phyloP scores from a whole-genome alignment of 1,284 basidiomycete genomes.

The Cryptococcus sp. region DNA sequence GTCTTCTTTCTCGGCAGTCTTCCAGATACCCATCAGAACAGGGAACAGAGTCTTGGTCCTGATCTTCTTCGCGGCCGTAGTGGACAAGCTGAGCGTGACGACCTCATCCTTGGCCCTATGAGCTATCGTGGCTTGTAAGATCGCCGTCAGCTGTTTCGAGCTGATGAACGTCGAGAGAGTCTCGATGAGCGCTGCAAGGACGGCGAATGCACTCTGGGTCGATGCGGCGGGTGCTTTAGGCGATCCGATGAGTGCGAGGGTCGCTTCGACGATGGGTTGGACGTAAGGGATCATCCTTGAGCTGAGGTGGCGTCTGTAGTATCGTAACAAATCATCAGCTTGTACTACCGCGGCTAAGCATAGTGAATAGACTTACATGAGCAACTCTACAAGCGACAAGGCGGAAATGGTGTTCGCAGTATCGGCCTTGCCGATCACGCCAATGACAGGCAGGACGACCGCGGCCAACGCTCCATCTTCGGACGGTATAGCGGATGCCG shows the following conservation, averaged over 20 bases:
- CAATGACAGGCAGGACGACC: conserved; percentile 63
- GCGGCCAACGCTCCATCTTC: conserved; percentile 68
- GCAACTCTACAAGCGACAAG: conserved; percentile 59
- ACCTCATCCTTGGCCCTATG: conserved; percentile 30
- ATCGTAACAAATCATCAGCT: background rate
- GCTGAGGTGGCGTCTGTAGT: conserved; percentile 67
- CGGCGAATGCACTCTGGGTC: conserved; percentile 29
- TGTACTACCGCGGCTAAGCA: background rate
- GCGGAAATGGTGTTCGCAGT: conserved; percentile 58
- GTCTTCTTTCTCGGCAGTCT: conserved; percentile 35
- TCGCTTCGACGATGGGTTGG: conserved; percentile 67
- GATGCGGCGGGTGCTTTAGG: conserved; percentile 20
- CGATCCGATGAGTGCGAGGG: conserved; percentile 58
- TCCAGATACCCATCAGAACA: conserved; percentile 58
- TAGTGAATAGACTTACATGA: conserved; percentile 19
- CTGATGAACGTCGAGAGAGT: conserved; percentile 54
- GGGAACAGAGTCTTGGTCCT: conserved; percentile 69
- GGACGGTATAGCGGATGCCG: conserved; percentile 60
- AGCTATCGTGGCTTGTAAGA: conserved; percentile 46
- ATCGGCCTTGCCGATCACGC: conserved; percentile 55
- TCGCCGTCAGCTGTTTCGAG: conserved; percentile 50
- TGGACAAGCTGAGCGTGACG: conserved; percentile 47
- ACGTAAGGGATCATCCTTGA: conserved; percentile 83
- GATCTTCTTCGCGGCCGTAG: conserved; percentile 67
- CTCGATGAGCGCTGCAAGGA: conserved; percentile 41